Base-by-base conservation (phyloP, 345 rosid species). In the Lepidium didymum region DNA sequence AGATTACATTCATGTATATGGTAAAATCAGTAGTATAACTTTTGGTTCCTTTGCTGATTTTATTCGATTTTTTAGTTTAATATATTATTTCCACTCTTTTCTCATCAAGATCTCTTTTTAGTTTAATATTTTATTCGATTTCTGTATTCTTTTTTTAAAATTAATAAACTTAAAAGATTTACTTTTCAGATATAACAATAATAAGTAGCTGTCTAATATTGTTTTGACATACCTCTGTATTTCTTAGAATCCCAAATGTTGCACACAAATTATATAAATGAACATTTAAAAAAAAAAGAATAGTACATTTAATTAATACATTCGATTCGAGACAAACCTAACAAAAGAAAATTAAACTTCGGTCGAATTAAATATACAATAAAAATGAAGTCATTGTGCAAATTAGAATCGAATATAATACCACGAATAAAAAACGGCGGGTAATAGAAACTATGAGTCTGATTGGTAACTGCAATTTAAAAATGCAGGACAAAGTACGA, bases 11-110 rank as follows among this genome's bases (percentile, higher is more conserved):
- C 58, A 49, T 61, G 45, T 61, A 42, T 70, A 52, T 62, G 25
- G 75, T 70, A 62, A 70, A 31, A 53, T 61, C 62, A 61, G 37
- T 60, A 51, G 11, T 41, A n/a, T 1, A 34, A 37, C 60, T 59
- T 69, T 50, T 36, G 3, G 15, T 60, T 33, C 60, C 7, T 70
- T 70, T 34, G 38, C 47, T 53, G 75, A 70, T 62, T 55, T 62
- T 70, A 62, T 70, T 52, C 56, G 62, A 70, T 70, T 56, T 36
- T 49, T 2, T 8, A 4, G 13, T 62, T 52, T 33, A 14, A 14
- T 70, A 70, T 42, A 23, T 8, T 34, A 7, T 34, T 62, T 43
- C 45, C 49, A 62, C 7, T 62, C 47, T 6, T 27, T 34, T 23
- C 10, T 0, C 44, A 18, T 57, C 38, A 53, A 6, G 33, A 37